A percentile compares a stretch with the other conserved stretches of the same genome.
Evolutionary conservation across 352 stramenopile genomes (phyloP).

Genomic region (Pythium dissimile): DNA sequence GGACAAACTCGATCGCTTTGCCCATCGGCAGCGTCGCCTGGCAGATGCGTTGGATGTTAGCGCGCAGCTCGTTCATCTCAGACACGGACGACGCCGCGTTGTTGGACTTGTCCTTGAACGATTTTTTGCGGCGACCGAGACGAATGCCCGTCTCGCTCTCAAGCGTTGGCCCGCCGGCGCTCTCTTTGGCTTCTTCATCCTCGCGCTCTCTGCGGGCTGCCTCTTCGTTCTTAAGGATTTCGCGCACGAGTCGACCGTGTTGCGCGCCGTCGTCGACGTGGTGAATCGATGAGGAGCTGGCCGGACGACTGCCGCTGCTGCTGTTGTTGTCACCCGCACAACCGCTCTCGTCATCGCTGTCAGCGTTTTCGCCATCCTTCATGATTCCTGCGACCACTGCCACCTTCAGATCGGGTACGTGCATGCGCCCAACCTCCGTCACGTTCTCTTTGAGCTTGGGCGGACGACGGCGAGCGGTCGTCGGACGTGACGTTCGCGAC

Average conservation of each 20-base stretch:
- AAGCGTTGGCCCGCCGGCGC: conserved; percentile 23
- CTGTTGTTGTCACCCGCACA: conserved; percentile 34
- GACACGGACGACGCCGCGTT: conserved; percentile 53
- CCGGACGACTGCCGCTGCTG: conserved; percentile 23
- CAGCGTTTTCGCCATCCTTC: conserved; percentile 77
- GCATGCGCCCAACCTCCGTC: conserved; percentile 62
- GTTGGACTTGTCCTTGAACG: conserved; percentile 81
- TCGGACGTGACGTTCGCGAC: conserved; percentile 71
- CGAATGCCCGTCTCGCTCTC: conserved; percentile 75
- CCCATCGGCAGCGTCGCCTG: conserved; percentile 89
- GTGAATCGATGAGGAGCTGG: conserved; percentile 15
- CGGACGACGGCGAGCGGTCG: conserved; percentile 78
- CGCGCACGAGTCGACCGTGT: conserved; percentile 74
- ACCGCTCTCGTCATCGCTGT: conserved; percentile 73
- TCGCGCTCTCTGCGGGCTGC: conserved; percentile 62
- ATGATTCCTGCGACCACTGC: conserved; percentile 69
- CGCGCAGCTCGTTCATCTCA: conserved; percentile 77
- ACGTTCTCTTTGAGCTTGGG: conserved; percentile 89
- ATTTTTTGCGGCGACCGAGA: conserved; percentile 68
- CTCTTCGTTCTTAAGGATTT: conserved; percentile 83
- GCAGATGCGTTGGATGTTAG: conserved; percentile 89
- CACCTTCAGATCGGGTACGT: conserved; percentile 81
- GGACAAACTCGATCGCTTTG: conserved; percentile 92
- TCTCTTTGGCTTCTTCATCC: conserved; percentile 50
- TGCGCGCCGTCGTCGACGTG: conserved; percentile 36